Evolutionary conservation across 176 grass and related monocot species (phyloP).

Genomic region (Eragrostis curvula): DNA sequence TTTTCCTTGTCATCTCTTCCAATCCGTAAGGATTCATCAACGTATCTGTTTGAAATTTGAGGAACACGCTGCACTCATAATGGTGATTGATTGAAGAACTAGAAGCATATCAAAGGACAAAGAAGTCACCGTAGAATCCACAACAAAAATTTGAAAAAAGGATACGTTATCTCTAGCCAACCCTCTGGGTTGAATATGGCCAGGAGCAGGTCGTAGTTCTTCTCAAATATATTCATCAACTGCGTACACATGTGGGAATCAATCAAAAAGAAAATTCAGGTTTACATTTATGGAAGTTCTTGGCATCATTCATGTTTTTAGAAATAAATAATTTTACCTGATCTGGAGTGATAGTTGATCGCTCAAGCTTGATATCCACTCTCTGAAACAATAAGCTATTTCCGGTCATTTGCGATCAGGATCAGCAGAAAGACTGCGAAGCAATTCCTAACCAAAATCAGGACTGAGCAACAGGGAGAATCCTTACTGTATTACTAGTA

Average conservation of each 20-base stretch:
- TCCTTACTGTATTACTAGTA: constrained; percentile 64
- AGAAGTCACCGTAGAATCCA: background rate
- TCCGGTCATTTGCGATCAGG: constrained; percentile 8
- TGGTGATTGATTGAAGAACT: background rate
- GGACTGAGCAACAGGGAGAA: background rate
- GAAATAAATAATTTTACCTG: constrained; percentile 55
- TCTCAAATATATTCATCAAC: constrained; percentile 90
- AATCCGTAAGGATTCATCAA: constrained; percentile 72
- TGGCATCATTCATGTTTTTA: background rate
- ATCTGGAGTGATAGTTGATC: constrained; percentile 75
- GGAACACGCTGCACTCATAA: background rate
- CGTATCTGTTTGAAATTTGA: constrained; percentile 60
- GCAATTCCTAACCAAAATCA: background rate
- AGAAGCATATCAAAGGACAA: background rate
- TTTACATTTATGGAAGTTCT: background rate
- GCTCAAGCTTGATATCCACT: constrained; percentile 88
- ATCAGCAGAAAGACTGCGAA: background rate
- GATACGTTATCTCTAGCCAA: constrained; percentile 99
- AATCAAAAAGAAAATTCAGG: background rate
- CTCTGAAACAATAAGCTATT: constrained; percentile 62
- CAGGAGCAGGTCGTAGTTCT: constrained; percentile 86
- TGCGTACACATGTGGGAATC: constrained; percentile 14
- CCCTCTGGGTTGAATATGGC: constrained; percentile 93
- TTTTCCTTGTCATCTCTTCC: constrained; percentile 93
- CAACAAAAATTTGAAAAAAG: constrained; percentile 6